Evolutionary conservation across 2,329 filamentous ascomycete genomes (phyloP), one percentile per base, ranked within the genome.

Genomic region (Alternaria dauci): DNA sequence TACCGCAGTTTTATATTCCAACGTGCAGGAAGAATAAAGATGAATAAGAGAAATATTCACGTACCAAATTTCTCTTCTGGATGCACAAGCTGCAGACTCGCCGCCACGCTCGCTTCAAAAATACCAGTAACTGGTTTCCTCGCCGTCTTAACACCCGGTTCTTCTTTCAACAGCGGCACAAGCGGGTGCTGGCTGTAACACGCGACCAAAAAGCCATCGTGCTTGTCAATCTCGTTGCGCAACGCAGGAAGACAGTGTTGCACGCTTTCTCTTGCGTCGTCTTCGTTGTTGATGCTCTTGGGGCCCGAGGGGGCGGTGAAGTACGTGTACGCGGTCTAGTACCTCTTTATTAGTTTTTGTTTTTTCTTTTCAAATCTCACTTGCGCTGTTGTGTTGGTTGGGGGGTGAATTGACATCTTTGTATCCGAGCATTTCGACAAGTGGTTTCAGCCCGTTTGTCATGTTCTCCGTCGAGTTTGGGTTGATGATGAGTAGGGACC

Each of bases 161-260:
- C 71, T n/a, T 79, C 65, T 60, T 83, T 83, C 11, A 96, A 80
- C 50, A 84, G 77, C 0, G 82, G 77, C 0, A 96, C 91, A 0
- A 97, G 85, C 0, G 91, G 88, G 73, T 97, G 93, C 1, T 91
- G 88, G 61, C 91, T 95, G 81, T 92, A 98, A 80, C 94, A 97
- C 20, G 93, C 93, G 2, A 97, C 86, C 0, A 97, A 84, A 63
- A 96, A 89, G n/a, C 85, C 93, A 72, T 95, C 89, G 76, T 92
- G 88, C 28, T 79, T 69, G 2, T 76, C 60, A 0, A 85, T 74
- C 0, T 79, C 61, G 1, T 81, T 74, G 26, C 80, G 74, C 6
- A 91, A 74, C 60, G 87, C 82, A 1, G 82, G 80, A 16, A 89
- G 80, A 52, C 92, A 91, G 58, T 87, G 85, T 2, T 84, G 73